These are phyloP conservation scores for Cystobasidium sp. DNA, from an alignment of 1,284 basidiomycete genomes.

Conservation along the genomic window DNA sequence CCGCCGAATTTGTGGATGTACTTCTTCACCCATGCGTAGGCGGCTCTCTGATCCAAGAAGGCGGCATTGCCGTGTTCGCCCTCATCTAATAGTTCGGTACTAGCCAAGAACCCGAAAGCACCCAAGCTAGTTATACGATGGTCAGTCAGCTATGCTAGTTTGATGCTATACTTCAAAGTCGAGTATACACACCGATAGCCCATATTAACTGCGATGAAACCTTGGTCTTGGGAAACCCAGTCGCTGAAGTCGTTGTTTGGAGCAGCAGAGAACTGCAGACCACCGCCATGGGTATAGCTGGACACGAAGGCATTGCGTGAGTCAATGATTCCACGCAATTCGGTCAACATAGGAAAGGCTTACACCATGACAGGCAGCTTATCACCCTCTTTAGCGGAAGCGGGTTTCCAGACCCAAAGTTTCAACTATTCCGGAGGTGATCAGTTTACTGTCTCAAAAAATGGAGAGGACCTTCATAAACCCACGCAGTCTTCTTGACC, in stretches of 20 bases:
- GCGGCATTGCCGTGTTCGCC: conserved; percentile 46
- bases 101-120: conserved; percentile 43
- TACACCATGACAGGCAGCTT: conserved; percentile 46
- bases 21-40: conserved; percentile 45
- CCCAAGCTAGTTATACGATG: conserved; percentile 36
- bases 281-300: conserved; percentile 36
- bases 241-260: conserved; percentile 49
- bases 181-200: conserved; percentile 37
- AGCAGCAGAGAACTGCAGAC: conserved; percentile 43
- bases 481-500: conserved; percentile 46
- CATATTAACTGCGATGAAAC: conserved; percentile 48
- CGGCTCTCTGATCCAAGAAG: conserved; percentile 43
- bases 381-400: conserved; percentile 44
- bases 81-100: conserved; percentile 37
- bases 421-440: not conserved
- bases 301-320: not conserved
- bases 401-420: conserved; percentile 48
- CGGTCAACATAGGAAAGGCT: not conserved
- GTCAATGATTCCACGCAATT: not conserved
- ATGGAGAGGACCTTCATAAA: conserved; percentile 6
- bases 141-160: not conserved
- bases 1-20: conserved; percentile 43
- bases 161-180: not conserved
- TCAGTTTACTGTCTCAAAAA: not conserved
- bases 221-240: conserved; percentile 43